Conservation (phyloP, 2,329 filamentous ascomycete genomes). For the Cladosporium colombiae region DNA sequence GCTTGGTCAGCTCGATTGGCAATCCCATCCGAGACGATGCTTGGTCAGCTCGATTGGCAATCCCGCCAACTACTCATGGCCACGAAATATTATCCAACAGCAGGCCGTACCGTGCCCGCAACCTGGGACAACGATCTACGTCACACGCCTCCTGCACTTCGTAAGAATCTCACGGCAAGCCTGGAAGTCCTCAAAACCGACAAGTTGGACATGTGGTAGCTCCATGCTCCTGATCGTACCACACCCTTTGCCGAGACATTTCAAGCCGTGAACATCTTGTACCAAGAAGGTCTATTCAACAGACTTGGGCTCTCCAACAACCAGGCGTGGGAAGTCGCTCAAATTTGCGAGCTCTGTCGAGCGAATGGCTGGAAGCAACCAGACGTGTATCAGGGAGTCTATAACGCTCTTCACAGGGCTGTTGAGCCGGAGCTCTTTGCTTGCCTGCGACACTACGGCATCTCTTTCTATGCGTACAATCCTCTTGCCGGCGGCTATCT, state of each 20-base stretch:
- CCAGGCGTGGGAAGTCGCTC: conserved; percentile 49
- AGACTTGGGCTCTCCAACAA: conserved; percentile 51
- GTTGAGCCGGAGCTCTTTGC: conserved; percentile 47
- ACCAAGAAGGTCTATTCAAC: conserved; percentile 48
- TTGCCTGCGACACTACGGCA: conserved; percentile 46
- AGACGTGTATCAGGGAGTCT: conserved; percentile 50
- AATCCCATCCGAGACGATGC: conserved; percentile 32
- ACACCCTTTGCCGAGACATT: conserved; percentile 50
- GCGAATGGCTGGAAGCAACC: conserved; percentile 46
- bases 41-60: conserved; percentile 34
- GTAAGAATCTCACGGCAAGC: conserved; percentile 39
- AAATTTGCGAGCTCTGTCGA: conserved; percentile 49
- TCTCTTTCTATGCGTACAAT: conserved; percentile 45
- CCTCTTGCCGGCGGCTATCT: conserved; percentile 51
- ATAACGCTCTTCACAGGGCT: conserved; percentile 42
- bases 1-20: conserved; percentile 34
- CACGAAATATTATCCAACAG: conserved; percentile 30
- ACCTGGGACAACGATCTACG: conserved; percentile 23
- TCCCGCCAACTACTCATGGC: conserved; percentile 31
- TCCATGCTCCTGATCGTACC: conserved; percentile 52
- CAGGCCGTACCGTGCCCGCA: conserved; percentile 22
- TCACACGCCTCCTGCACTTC: conserved; percentile 39
- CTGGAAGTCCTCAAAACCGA: conserved; percentile 43
- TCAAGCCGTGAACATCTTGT: conserved; percentile 47
- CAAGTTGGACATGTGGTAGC: conserved; percentile 52